Evolutionary conservation across 2,329 filamentous ascomycete species (phyloP).

Genomic region (Rasamsonia emersonii): DNA sequence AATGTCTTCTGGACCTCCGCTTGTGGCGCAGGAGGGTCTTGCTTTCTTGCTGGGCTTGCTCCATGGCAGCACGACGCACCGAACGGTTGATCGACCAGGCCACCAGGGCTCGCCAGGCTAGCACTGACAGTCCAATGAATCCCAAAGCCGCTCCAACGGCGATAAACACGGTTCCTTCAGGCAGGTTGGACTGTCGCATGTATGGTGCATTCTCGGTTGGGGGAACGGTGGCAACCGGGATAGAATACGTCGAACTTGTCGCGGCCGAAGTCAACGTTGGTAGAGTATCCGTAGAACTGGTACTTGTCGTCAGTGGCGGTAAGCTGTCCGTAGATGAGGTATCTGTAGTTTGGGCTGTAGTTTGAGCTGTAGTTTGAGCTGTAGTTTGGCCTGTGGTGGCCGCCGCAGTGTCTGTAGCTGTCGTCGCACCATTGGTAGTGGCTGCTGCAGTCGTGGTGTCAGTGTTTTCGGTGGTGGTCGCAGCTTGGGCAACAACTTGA

Average conservation of each 20-base stretch:
- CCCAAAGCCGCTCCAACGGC: slow-evolving; percentile 82
- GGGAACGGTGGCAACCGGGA: slow-evolving; percentile 58
- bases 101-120: slow-evolving; percentile 80
- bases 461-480: slow-evolving; percentile 14
- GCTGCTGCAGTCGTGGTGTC: slow-evolving; percentile 13
- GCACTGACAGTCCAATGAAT: slow-evolving; percentile 68
- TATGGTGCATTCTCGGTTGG: slow-evolving; percentile 79
- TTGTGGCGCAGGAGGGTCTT: slow-evolving; percentile 53
- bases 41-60: slow-evolving; percentile 60
- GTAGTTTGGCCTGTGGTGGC: slow-evolving; percentile 12
- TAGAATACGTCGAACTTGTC: slow-evolving; percentile 58
- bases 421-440: slow-evolving; percentile 14
- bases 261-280: slow-evolving; percentile 46
- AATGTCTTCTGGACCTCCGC: slow-evolving; percentile 26
- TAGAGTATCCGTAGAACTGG: too few species aligned
- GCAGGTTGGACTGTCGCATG: slow-evolving; percentile 77
- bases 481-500: slow-evolving; percentile 11
- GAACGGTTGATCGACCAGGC: slow-evolving; percentile 88
- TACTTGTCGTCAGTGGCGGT: neutral
- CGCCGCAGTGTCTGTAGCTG: slow-evolving; percentile 12
- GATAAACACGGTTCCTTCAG: slow-evolving; percentile 94
- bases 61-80: slow-evolving; percentile 74
- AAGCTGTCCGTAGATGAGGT: slow-evolving; percentile 7
- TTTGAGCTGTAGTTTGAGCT: slow-evolving; percentile 10
- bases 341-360: slow-evolving; percentile 17